Base-by-base conservation (phyloP, 177 flowering plant species). In the Vitis hybrid region DNA sequence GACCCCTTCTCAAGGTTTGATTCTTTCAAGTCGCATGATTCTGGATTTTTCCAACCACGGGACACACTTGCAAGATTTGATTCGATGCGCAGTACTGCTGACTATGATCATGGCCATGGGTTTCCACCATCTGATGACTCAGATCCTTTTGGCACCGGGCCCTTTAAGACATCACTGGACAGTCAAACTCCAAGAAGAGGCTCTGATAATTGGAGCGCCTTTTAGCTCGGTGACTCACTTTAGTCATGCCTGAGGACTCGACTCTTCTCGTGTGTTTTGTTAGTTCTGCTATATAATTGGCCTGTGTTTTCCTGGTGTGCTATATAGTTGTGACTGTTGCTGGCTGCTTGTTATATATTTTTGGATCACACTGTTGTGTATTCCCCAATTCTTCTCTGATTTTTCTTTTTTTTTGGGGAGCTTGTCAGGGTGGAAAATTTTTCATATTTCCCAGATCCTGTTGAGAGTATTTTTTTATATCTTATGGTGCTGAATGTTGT, bases 161-260 rank as follows among this genome's bases (percentile, higher is more conserved):
- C 92, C 10, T 89, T 89, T 69, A 84, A 70, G 76, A 72, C 83
- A 18, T 75, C 94, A 6, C 64, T 74, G 10, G 94, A 84, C 17
- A 79, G 72, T 74, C 83, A 82, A 71, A 87, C 88, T 49, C 83
- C 88, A 10, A 82, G 83, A 66, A 82, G 71, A 79, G 78, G 73
- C 57, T 84, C 91, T 47, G 91, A 88, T 69, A 62, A 78, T 65
- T 92, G 94, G 90, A 86, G 84, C 66, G 85, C 91, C 8, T 88
- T 88, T 62, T 83, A 83, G 87, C 54, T 13, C 14, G 62, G 65
- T 28, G 3, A 47, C 19, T 59, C 12, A 54, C 15, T 12, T n/a
- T 17, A 15, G 54, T 50, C 15, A 50, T 44, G 51, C 49, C 38
- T 28, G 57, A 58, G 9, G 53, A 11, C 53, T 31, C 54, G 12